Evolutionary conservation across 176 grass and related monocot genomes (phyloP), one percentile per base, ranked within the genome.

Genomic region (Pharus latifolius): DNA sequence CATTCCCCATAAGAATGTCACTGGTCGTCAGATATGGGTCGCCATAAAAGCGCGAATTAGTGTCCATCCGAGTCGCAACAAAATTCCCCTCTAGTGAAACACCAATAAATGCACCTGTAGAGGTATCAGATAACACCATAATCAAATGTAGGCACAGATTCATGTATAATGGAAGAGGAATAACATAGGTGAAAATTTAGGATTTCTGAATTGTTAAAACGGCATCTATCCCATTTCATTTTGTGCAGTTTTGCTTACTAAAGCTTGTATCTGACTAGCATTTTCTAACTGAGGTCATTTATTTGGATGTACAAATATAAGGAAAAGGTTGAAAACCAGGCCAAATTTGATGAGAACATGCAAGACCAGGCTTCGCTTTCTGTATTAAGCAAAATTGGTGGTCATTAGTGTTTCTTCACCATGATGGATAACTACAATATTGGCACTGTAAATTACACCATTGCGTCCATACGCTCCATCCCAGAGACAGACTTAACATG

Each of bases 61-160:
- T 47, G 34, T 91, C 92, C 38, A 72, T 88, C 22, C 92, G 67
- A 31, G 88, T 91, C 10, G 80, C 25, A 54, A 96, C 82, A 15
- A 88, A 12, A 64, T 86, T 96, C 4, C 92, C 88, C 66, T 96
- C 88, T 49, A 96, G 76, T 23, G 92, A 96, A 50, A 91, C 82
- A 23, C 92, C 92, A 40, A 96, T 49, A 62, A 96, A 96, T 62
- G 88, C 88, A 63, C 92, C 92, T 96, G 37, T 27, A 5, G 49
- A 50, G 20, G 29, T 9, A 52, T 10, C 22, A 10, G 26, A 22
- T 57, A 76, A 32, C 11, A 67, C 26, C 1, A 32, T 3, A 27
- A 51, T 60, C 23, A 58, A 23, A 65, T 64, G 9, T 56, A 62
- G 9, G 17, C 42, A 56, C 17, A 56, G 0, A 28, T 69, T 24